Conservation (phyloP, 805 yeast genomes). For the Candida nitratophila region DNA sequence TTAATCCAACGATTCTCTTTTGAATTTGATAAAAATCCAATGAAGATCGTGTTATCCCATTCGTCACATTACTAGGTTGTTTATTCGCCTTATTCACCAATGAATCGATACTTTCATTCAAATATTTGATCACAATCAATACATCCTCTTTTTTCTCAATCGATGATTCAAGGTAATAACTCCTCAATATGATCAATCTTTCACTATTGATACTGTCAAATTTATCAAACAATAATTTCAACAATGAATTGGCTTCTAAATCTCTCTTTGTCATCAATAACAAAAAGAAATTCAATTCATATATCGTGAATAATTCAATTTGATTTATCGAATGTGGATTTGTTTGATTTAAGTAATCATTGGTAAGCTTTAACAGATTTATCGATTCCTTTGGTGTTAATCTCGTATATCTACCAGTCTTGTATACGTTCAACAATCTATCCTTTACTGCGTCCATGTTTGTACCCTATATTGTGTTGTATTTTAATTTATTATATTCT, state of each 20-base stretch:
- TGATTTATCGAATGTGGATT: conserved; percentile 29
- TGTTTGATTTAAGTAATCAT: conserved; percentile 5
- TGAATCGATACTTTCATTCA: conserved; percentile 14
- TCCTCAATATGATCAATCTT: conserved; percentile 46
- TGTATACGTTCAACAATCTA: conserved; percentile 42
- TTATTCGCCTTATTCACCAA: conserved; percentile 11
- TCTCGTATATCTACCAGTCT: conserved; percentile 42
- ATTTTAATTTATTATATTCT: background rate
- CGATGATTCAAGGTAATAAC: conserved; percentile 46
- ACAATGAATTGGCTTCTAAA: conserved; percentile 57
- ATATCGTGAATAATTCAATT: conserved; percentile 45
- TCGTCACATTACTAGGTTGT: conserved; percentile 16
- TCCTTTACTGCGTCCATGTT: conserved; percentile 22
- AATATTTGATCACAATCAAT: conserved; percentile 27
- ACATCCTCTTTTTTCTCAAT: conserved; percentile 24
- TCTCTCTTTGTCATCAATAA: conserved; percentile 58
- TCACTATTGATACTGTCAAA: conserved; percentile 48
- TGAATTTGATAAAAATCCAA: conserved; percentile 13
- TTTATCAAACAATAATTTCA: conserved; percentile 61
- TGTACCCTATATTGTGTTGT: conserved; percentile 2
- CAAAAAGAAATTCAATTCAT: conserved; percentile 68
- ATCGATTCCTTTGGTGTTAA: conserved; percentile 39
- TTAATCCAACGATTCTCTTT: conserved; percentile 16
- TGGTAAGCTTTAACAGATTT: conserved; percentile 27
- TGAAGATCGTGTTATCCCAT: conserved; percentile 8